Percentiles rank a stretch among this genome's conserved stretches.
Conservation (phyloP, 1,284 basidiomycete species). For the Cryptococcus depauperatus region DNA sequence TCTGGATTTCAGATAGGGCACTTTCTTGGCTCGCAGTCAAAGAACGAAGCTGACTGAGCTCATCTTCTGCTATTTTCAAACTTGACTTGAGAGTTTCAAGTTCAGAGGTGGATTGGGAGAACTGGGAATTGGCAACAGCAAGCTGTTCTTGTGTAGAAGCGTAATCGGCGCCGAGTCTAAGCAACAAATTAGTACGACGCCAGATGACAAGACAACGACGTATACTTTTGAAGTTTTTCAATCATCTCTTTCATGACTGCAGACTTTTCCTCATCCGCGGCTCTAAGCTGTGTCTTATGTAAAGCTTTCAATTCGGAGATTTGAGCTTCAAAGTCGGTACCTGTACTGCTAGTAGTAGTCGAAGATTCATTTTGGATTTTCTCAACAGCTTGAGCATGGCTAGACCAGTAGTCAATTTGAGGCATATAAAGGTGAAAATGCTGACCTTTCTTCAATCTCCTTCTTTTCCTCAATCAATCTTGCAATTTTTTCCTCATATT, state of each 20-base stretch:
- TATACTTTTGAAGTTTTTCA: slow-evolving; percentile 13
- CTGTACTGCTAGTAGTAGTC: slow-evolving; percentile 2
- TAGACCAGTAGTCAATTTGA: not conserved
- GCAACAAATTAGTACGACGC: not conserved
- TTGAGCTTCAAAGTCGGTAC: slow-evolving; percentile 9
- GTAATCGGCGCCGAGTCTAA: slow-evolving; percentile 7
- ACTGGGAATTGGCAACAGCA: slow-evolving; percentile 3
- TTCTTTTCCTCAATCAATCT: slow-evolving; percentile 17
- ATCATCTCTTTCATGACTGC: slow-evolving; percentile 8
- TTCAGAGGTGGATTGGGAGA: slow-evolving; percentile 5
- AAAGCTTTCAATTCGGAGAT: slow-evolving; percentile 11
- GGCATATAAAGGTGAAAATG: not conserved
- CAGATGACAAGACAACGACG: no score
- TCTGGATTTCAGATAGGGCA: not conserved
- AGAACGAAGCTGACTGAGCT: slow-evolving; percentile 3
- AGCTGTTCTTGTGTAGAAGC: slow-evolving; percentile 15
- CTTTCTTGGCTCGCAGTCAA: not conserved
- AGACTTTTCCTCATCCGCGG: slow-evolving; percentile 9
- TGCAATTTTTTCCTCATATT: slow-evolving; percentile 17
- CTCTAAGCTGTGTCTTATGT: slow-evolving; percentile 13
- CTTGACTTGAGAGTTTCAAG: not conserved
- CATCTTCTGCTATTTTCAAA: slow-evolving; percentile 2
- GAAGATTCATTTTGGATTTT: slow-evolving; percentile 6
- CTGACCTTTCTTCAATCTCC: slow-evolving; percentile 27
- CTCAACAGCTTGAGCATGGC: slow-evolving; percentile 12